phyloP scores from a whole-genome alignment of 2,329 filamentous ascomycete species.

The Mollisia scopiformis region DNA sequence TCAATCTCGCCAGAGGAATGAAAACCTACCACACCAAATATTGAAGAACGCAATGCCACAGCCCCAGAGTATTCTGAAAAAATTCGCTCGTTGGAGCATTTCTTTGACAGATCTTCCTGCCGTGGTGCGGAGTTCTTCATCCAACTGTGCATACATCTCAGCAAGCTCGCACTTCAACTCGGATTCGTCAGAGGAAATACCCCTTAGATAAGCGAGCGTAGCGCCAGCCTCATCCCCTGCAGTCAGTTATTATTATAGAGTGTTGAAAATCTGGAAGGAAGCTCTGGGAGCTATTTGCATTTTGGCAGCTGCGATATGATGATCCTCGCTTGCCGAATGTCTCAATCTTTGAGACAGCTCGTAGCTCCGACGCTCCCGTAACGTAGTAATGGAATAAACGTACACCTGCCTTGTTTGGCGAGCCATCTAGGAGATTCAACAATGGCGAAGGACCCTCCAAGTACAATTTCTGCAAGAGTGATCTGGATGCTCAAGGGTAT shows the following conservation, averaged over 20 bases:
- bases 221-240: slow-evolving; percentile 43
- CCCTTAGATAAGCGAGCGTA: slow-evolving; percentile 55
- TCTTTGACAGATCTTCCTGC: slow-evolving; percentile 51
- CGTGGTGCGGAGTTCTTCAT: slow-evolving; percentile 48
- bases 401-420: slow-evolving; percentile 56
- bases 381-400: no score
- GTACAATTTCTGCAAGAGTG: not conserved
- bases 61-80: not conserved
- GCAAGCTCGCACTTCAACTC: slow-evolving; percentile 41
- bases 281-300: no score
- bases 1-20: no score
- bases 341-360: no score
- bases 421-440: not conserved
- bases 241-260: no score
- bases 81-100: slow-evolving; percentile 41
- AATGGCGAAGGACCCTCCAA: not conserved
- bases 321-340: no score
- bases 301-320: no score
- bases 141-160: slow-evolving; percentile 48
- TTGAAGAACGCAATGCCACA: not conserved
- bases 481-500: not conserved
- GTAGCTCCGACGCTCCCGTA: no score
- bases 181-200: slow-evolving; percentile 38
- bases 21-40: not conserved
- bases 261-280: no score